These are phyloP conservation scores for Magnolia officinalis DNA, from an alignment of 164 flowering plant species.

Conservation along the genomic window DNA sequence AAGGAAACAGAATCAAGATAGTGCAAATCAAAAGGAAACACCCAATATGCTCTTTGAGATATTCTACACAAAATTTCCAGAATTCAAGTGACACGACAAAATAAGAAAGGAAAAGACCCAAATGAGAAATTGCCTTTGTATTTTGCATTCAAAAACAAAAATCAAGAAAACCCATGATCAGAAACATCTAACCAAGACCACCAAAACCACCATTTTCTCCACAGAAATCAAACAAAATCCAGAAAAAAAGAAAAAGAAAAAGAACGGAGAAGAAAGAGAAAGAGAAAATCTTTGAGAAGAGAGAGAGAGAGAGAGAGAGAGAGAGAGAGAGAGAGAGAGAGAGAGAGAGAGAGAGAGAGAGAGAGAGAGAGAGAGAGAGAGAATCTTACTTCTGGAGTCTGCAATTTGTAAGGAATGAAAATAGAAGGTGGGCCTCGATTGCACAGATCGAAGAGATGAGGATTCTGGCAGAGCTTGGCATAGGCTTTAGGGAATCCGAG, in stretches of 20 bases:
- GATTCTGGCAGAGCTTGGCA: conserved; percentile 57
- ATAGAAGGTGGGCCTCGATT: conserved; percentile 69
- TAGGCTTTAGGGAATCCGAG: conserved; percentile 76
- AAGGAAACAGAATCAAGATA: neutral
- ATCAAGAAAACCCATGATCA: neutral
- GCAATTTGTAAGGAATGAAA: conserved; percentile 54
- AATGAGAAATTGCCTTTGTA: neutral
- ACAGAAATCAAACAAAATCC: neutral
- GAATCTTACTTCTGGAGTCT: conserved; percentile 46
- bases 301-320: neutral
- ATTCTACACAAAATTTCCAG: neutral
- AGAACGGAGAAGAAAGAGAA: neutral
- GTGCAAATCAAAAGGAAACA: neutral
- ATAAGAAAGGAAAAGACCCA: too few species aligned
- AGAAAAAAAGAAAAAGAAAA: neutral
- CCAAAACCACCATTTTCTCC: neutral
- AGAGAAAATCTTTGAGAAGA: neutral
- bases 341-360: too few species aligned
- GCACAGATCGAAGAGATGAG: conserved; percentile 27
- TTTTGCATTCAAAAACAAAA: neutral
- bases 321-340: neutral
- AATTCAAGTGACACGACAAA: neutral
- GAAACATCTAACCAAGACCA: neutral
- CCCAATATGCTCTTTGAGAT: neutral
- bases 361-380: neutral